A percentile compares a stretch with the other conserved stretches of the same genome.
These are phyloP conservation scores for Eucalyptus cloeziana DNA, from an alignment of 345 rosid genomes.

Conservation along the genomic window DNA sequence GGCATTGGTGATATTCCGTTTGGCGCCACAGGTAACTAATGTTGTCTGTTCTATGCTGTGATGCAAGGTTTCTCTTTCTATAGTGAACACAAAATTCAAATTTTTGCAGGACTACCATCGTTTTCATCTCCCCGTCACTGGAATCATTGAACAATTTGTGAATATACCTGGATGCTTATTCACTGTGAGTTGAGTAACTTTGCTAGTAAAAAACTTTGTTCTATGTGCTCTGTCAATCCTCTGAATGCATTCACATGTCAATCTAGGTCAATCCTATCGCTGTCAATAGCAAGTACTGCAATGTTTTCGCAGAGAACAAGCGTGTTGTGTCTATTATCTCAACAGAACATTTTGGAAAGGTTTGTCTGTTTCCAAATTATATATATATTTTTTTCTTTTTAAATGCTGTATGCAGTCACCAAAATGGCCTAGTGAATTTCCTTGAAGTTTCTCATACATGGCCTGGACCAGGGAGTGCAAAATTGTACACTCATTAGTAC, in stretches of 20 bases:
- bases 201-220: neutral
- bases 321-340: conserved; percentile 62
- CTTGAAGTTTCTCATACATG: neutral
- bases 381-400: neutral
- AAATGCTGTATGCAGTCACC: neutral
- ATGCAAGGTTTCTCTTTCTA: neutral
- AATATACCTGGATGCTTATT: conserved; percentile 69
- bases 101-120: conserved; percentile 74
- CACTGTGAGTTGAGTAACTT: conserved; percentile 34
- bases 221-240: neutral
- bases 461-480: neutral
- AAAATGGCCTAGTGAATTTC: neutral
- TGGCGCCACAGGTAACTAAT: conserved; percentile 80
- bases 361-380: neutral
- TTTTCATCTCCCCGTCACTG: conserved; percentile 82
- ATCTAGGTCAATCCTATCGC: conserved; percentile 91
- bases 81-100: neutral
- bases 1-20: conserved; percentile 67
- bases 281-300: conserved; percentile 88
- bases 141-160: conserved; percentile 47
- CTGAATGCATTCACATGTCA: neutral
- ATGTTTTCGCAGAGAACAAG: conserved; percentile 89
- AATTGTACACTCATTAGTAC: neutral
- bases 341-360: conserved; percentile 80
- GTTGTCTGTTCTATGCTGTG: neutral